Base-by-base conservation (phyloP, 352 stramenopile species). In the Hyaloperonospora brassicae region DNA sequence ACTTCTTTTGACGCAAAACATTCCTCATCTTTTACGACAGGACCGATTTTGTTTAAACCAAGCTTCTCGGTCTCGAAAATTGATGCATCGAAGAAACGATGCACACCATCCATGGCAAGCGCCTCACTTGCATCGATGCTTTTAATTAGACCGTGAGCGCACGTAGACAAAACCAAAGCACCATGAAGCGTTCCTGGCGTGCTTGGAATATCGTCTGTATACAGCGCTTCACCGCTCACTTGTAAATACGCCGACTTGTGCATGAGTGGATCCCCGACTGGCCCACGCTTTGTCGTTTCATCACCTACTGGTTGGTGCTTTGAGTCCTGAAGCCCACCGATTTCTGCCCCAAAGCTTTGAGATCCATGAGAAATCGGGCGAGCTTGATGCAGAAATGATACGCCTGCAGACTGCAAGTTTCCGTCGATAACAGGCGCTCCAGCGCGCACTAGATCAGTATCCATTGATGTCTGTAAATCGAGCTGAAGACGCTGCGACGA, bases 211-310 rank as follows among this genome's bases (percentile, higher is more conserved):
- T 98, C 95, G 57, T 98, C 95, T 0, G 77, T 86, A 73, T 98
- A 98, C n/a, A 86, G 45, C 0, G 95, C 95, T 62, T 98, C 95
- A 5, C 95, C 95, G 0, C 90, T 97, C 31, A 96, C 95, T 68
- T 98, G 93, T 21, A 97, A 45, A 47, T 96, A 87, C 11, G 85
- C 80, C 6, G 89, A 97, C 44, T 94, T 93, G 70, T 98, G 94
- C 61, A 91, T 92, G n/a, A 93, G 64, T 5, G 86, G 62, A 50
- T 97, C 79, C 31, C 93, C 95, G 7, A 98, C 92, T 30, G 82
- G 82, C 1, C 69, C 61, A 17, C 82, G 72, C 42, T 77, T 71
- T 0, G 59, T 71, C 2, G 22, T 61, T 4, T 47, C 57, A 49
- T 76, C 62, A 23, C 73, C 75, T 0, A 78, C 52, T n/a, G 64